Conservation (phyloP, 306 rosid species). For the Rubus parviflorus region DNA sequence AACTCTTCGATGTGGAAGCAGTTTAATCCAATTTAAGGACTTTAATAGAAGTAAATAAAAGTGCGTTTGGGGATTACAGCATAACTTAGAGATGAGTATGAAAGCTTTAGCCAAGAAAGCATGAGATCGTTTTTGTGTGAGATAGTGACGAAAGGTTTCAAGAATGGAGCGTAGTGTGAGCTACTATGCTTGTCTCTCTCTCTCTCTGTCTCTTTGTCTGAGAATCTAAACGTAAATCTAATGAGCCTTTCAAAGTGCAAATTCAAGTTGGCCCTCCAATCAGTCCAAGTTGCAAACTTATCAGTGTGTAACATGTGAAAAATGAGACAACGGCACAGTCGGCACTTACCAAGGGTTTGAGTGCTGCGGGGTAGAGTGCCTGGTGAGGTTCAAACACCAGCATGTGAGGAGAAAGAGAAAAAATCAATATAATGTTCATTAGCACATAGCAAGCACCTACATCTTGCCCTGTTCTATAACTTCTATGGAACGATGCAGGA, state of each 20-base stretch:
- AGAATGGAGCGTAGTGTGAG: background rate
- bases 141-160: background rate
- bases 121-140: too few species aligned
- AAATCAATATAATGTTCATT: background rate
- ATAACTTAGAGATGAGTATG: too few species aligned
- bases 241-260: background rate
- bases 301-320: background rate
- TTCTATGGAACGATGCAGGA: background rate
- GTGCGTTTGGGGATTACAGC: background rate
- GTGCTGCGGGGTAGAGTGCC: slow-evolving; percentile 22
- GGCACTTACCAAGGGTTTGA: background rate
- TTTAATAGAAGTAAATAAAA: background rate
- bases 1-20: background rate
- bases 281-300: slow-evolving; percentile 2
- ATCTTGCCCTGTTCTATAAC: background rate
- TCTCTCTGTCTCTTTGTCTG: too few species aligned
- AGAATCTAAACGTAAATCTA: background rate
- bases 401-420: slow-evolving; percentile 20
- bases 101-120: too few species aligned
- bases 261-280: slow-evolving; percentile 7
- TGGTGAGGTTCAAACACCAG: slow-evolving; percentile 23
- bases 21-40: background rate
- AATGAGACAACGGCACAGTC: slow-evolving; percentile 3
- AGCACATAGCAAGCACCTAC: background rate
- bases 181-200: background rate